Evolutionary conservation across 2,329 filamentous ascomycete genomes (phyloP), one percentile per base, ranked within the genome.

Genomic region (Diaporthe helianthi): DNA sequence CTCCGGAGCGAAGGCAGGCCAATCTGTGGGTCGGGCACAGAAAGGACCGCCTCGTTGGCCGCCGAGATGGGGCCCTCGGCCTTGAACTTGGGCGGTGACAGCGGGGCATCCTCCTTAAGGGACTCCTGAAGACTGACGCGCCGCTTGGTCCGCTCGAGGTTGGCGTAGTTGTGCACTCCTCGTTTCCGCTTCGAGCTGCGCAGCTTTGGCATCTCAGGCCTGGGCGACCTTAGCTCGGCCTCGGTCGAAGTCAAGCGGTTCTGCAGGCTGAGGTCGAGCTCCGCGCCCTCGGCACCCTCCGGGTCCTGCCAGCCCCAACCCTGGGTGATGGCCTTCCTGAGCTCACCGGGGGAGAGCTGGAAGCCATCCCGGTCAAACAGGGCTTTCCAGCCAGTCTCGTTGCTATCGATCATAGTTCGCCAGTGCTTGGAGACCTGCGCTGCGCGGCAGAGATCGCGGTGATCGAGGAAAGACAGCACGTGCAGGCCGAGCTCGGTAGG

Each of bases 251-350:
- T 85, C 65, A 88, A 79, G 63, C 81, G 83, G 71, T 78, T 85
- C 53, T 84, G 83, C 72, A 84, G 80, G 78, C 92, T 93, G 60
- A 98, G 80, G 77, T 99, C 94, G 69, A 88, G 86, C 79, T 99
- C 96, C 67, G 87, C 93, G 29, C 92, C 93, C 65, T 92, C 87
- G 4, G 85, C 80, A 0, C 92, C 92, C 67, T 89, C 87, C 0
- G 94, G 93, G 76, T 95, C 93, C 78, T 99, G 96, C 94, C 96
- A 99, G 17, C 94, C 96, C 96, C 96, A 99, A 17, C 96, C 96
- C 82, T 98, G 93, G 51, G 85, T 84, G 67, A 98, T 94, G 36
- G 96, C 94, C 74, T 91, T 90, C 73, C 93, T 90, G 29, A 99
- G 84, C 79, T 99, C 96, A 22, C 93, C 93, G 0, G 90, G 84